phyloP scores from a whole-genome alignment of 441 rosid species.

The Populus trichocarpa region DNA sequence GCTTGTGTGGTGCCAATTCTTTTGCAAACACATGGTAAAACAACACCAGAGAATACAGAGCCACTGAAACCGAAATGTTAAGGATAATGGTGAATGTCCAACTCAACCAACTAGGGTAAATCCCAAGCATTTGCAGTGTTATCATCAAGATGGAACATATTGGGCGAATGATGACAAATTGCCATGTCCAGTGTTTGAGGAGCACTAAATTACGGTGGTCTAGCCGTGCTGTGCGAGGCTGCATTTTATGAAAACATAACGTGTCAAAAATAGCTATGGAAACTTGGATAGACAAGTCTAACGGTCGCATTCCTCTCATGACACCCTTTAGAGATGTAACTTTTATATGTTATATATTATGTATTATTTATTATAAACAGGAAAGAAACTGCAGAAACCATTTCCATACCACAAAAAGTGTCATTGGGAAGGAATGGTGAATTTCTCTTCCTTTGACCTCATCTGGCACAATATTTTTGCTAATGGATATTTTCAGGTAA shows the following conservation, averaged over 20 bases:
- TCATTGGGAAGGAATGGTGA: slow-evolving; percentile 94
- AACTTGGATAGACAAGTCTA: background rate
- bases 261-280: slow-evolving; percentile 1
- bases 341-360: background rate
- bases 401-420: slow-evolving; percentile 71
- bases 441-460: slow-evolving; percentile 87
- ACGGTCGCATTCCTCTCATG: background rate
- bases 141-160: slow-evolving; percentile 88
- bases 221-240: slow-evolving; percentile 76
- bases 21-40: slow-evolving; percentile 98
- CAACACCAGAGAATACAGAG: slow-evolving; percentile 74
- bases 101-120: slow-evolving; percentile 89
- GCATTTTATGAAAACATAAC: slow-evolving; percentile 21
- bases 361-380: background rate
- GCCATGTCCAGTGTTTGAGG: slow-evolving; percentile 96
- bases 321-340: too few species aligned
- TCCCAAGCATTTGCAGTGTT: slow-evolving; percentile 53
- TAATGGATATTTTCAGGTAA: slow-evolving; percentile 79
- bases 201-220: slow-evolving; percentile 67
- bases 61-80: slow-evolving; percentile 83
- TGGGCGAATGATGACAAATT: slow-evolving; percentile 82
- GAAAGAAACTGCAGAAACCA: slow-evolving; percentile 5
- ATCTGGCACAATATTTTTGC: slow-evolving; percentile 78
- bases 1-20: slow-evolving; percentile 88
- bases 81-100: slow-evolving; percentile 89